These are phyloP conservation scores for Fusarium sp. DNA, from an alignment of 2,329 filamentous ascomycete genomes.

Conservation along the genomic window DNA sequence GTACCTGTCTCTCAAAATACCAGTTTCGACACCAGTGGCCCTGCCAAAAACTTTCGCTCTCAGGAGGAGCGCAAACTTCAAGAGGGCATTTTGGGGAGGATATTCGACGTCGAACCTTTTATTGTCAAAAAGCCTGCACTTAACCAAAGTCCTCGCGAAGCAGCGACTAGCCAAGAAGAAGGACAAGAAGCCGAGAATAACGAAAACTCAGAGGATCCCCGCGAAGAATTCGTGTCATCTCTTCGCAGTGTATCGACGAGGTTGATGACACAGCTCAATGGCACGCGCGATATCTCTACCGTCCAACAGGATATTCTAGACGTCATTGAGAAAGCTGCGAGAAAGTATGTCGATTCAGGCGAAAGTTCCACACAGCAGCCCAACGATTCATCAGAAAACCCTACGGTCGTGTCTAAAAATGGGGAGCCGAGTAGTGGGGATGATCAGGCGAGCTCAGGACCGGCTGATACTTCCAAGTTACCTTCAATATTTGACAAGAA, in stretches of 20 bases:
- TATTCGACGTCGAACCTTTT: slow-evolving; percentile 63
- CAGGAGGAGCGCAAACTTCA: slow-evolving; percentile 66
- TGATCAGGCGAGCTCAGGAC: background rate
- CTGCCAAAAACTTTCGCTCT: slow-evolving; percentile 60
- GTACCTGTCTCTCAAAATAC: slow-evolving; percentile 50
- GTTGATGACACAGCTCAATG: slow-evolving; percentile 56
- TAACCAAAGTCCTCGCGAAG: slow-evolving; percentile 38
- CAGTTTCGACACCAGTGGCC: slow-evolving; percentile 53
- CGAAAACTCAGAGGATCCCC: slow-evolving; percentile 39
- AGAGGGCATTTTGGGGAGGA: slow-evolving; percentile 62
- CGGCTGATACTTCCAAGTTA: background rate
- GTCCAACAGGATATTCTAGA: slow-evolving; percentile 61
- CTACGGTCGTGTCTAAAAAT: slow-evolving; percentile 6
- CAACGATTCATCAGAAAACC: slow-evolving; percentile 23
- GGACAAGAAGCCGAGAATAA: slow-evolving; percentile 38
- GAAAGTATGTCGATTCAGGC: slow-evolving; percentile 59
- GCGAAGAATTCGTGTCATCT: slow-evolving; percentile 46
- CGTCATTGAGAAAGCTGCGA: slow-evolving; percentile 62
- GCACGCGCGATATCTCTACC: slow-evolving; percentile 48
- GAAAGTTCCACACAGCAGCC: slow-evolving; percentile 39
- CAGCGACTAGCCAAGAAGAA: slow-evolving; percentile 24
- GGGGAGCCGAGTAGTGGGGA: slow-evolving; percentile 12
- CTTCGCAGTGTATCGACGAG: slow-evolving; percentile 56
- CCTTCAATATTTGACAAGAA: slow-evolving; percentile 24
- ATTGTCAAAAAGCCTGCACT: slow-evolving; percentile 52